Base-by-base conservation (phyloP, 768 basidiomycete genomes). In the Kwoniella botswanensis region DNA sequence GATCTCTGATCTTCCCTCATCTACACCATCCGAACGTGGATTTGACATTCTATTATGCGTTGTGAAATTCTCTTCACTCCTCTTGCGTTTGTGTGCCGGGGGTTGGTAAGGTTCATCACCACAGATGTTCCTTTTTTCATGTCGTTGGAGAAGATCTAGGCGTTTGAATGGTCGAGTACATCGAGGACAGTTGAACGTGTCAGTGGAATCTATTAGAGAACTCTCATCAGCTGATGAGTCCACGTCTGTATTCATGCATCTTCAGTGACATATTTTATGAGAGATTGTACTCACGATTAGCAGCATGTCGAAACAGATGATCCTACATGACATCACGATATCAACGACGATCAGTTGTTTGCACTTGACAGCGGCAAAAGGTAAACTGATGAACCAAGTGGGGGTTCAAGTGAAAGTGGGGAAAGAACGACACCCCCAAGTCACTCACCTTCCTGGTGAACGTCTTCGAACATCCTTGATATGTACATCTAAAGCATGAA, bases 371-470 rank as follows among this genome's bases (percentile, higher is more conserved):
- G 13, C 17, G 29, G 42, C 21, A 17, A 63, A 7, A 35, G 35
- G 7, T 35, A 35, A 1, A 35, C 35, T 35, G 35, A 35, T 35
- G 35, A 35, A 35, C 35, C 35, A 35, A 35, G 58, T 44, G 18
- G 58, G 44, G 29, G 55, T 26, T 22, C 17, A 57, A 7, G 35
- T 35, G 35, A 6, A 53, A 55, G 63, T 67, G 65, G 52, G 46
- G 57, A 56, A 17, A 26, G 13, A 43, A 42, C 46, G 59, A 43
- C 41, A 2, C 29, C 13, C 29, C 13, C 29, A 24, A 7, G 18
- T n/a, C 18, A 68, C 76, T 65, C 62, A 79, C 78, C 59, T 78
- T 80, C 50, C 79, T 59, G n/a, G 76, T 78, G 46, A 80, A 80
- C 12, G 73, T 66, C 67, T 80, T 80, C 15, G 56, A 41, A 44